Evolutionary conservation across 2,329 filamentous ascomycete species (phyloP), one percentile per base, ranked within the genome.

Genomic region (Coniosporium tulheliwenetii): DNA sequence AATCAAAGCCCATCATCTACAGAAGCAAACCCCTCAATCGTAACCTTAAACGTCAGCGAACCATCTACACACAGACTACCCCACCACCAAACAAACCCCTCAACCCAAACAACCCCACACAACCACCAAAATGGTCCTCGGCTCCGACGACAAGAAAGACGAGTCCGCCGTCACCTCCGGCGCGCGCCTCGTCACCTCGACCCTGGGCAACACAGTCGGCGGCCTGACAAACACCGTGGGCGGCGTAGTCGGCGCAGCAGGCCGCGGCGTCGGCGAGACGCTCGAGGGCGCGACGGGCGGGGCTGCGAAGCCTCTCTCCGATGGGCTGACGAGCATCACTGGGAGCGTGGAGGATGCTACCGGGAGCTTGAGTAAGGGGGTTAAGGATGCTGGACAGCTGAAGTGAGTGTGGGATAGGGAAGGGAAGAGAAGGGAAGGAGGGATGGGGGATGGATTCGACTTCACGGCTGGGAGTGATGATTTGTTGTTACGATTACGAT

Each of bases 181-280:
- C 12, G 39, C 39, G 14, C 13, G 31, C n/a, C 19, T 34, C 15
- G 30, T 40, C 15, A 34, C 30, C 30, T 26, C 30, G 15, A 36
- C 32, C n/a, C 30, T 36, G 5, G 71, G 71, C 39, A 75, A 75
- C 51, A 66, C 66, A 1, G 64, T 66, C 34, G 70, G 69, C n/a
- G 71, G 71, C 31, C 54, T 73, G 13, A 63, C 67, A 5, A 66
- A 67, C 44, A 73, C 69, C 2, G 59, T 68, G 2, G 70, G 71
- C 10, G 67, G 69, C 29, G 61, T 74, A 2, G 65, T 72, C 10
- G 71, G 65, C 36, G 60, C 63, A 10, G 50, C 62, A 10, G 64
- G 64, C 34, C 52, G 61, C 30, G 64, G 64, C 13, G 47, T 66
- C 16, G 65, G 64, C 32, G 61, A 66, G 47, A 66, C 63, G 10